Evolutionary conservation across 2,329 filamentous ascomycete genomes (phyloP), one percentile per base, ranked within the genome.

Genomic region (Gliomastix tumulicola): DNA sequence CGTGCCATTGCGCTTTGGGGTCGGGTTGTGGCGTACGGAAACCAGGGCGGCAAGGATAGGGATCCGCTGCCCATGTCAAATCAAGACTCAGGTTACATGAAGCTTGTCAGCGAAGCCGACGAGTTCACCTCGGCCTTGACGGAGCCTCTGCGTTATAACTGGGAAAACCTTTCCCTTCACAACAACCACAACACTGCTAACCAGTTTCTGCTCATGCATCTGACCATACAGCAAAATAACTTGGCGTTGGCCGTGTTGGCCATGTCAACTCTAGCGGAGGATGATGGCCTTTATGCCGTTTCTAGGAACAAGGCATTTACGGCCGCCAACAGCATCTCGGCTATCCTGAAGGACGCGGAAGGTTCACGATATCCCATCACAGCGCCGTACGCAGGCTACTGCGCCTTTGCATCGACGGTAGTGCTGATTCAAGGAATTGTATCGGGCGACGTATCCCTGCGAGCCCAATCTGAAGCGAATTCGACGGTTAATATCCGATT

Each of bases 351-450:
- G 46, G 87, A 94, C 46, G 79, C 84, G 4, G 83, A 88, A 50
- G 76, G 84, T 11, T 41, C 48, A 3, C 54, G 57, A 18, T 81
- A 90, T 54, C 79, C 84, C 41, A 76, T 97, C 7, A 82, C 88
- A 0, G 90, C 89, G 1, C 92, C 92, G 0, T 97, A 97, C 56
- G 85, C 88, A 2, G 90, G 92, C 2, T 98, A 97, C 57, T 94
- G 87, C 49, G 88, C 90, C 3, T 97, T 96, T 55, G 79, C 89
- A 17, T 89, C 90, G 2, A 92, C 88, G 36, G 94, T 88, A 0
- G 85, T 96, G n/a, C 92, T 97, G 51, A 85, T 97, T 17, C 84
- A 88, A 48, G 88, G 88, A 6, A 88, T 94, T 4, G 94, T 95
- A 54, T 92, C 88, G 5, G 86, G 87, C 43, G 89, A 94, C 45